phyloP scores from a whole-genome alignment of 1,284 basidiomycete genomes.

The Pseudomicrostroma phylloplanum region DNA sequence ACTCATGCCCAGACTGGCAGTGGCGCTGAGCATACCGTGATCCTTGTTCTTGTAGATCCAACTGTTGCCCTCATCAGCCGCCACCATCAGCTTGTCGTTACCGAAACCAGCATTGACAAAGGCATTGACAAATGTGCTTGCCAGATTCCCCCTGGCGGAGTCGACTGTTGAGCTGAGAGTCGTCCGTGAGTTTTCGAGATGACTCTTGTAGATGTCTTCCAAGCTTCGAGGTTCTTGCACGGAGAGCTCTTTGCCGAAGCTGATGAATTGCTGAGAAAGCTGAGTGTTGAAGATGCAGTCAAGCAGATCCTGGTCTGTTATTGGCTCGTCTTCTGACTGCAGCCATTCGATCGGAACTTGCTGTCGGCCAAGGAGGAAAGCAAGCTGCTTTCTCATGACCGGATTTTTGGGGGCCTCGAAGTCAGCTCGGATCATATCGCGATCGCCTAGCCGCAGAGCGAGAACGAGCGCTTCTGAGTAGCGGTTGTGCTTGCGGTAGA shows the following conservation, averaged over 20 bases:
- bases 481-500: slow-evolving; percentile 81
- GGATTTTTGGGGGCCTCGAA: slow-evolving; percentile 45
- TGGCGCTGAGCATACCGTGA: slow-evolving; percentile 95
- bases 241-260: slow-evolving; percentile 90
- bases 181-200: slow-evolving; percentile 67
- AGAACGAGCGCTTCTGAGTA: slow-evolving; percentile 86
- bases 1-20: slow-evolving; percentile 86
- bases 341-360: slow-evolving; percentile 89
- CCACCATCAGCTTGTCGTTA: slow-evolving; percentile 97
- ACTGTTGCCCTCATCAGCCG: slow-evolving; percentile 87
- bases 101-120: slow-evolving; percentile 99
- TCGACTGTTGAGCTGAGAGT: slow-evolving; percentile 61
- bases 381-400: slow-evolving; percentile 87
- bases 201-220: slow-evolving; percentile 96
- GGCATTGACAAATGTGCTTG: slow-evolving; percentile 95
- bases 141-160: slow-evolving; percentile 88
- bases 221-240: slow-evolving; percentile 82
- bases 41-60: slow-evolving; percentile 99
- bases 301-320: slow-evolving; percentile 56
- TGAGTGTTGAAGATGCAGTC: slow-evolving; percentile 70
- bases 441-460: slow-evolving; percentile 78
- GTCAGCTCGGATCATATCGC: slow-evolving; percentile 61
- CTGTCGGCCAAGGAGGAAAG: slow-evolving; percentile 84
- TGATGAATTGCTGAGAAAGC: slow-evolving; percentile 67
- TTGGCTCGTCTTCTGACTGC: slow-evolving; percentile 57